Conservation (phyloP, 805 yeast genomes). For the Candida tallmaniae region DNA sequence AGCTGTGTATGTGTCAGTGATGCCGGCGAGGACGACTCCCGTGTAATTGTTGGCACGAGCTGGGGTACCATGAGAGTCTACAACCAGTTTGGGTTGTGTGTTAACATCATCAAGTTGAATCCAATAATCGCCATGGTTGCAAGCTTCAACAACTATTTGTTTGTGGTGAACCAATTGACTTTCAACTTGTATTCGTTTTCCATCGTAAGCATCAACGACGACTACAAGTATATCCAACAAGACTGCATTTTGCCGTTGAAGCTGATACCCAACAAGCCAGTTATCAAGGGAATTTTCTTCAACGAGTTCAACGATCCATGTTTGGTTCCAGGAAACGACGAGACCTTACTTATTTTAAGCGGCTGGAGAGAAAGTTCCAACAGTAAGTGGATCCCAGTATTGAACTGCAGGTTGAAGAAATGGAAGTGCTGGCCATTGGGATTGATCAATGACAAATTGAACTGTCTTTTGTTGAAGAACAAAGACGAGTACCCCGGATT, state of each 20-base stretch:
- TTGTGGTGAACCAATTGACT: conserved; percentile 41
- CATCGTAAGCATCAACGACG: conserved; percentile 42
- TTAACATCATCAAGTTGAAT: conserved; percentile 61
- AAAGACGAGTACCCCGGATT: conserved; percentile 61
- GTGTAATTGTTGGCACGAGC: conserved; percentile 67
- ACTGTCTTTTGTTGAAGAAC: conserved; percentile 73
- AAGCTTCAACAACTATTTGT: conserved; percentile 50
- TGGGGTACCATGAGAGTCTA: conserved; percentile 70
- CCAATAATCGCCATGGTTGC: conserved; percentile 75
- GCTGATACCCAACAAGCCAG: conserved; percentile 18
- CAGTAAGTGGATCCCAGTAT: conserved; percentile 82
- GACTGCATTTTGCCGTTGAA: conserved; percentile 34
- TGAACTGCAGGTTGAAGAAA: conserved; percentile 56
- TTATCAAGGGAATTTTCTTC: conserved; percentile 72
- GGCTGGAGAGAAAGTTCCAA: conserved; percentile 77
- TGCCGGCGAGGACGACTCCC: conserved; percentile 19
- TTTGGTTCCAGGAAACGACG: conserved; percentile 67
- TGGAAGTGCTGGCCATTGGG: conserved; percentile 89
- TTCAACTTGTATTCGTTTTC: conserved; percentile 40
- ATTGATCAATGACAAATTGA: conserved; percentile 60
- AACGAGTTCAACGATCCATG: conserved; percentile 89
- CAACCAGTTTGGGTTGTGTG: conserved; percentile 69
- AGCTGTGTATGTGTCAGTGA: conserved; percentile 60
- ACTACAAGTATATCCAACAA: conserved; percentile 35
- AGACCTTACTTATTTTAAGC: conserved; percentile 62